Evolutionary conservation across 2,329 filamentous ascomycete genomes (phyloP).

Genomic region (Fusarium subtropicale): DNA sequence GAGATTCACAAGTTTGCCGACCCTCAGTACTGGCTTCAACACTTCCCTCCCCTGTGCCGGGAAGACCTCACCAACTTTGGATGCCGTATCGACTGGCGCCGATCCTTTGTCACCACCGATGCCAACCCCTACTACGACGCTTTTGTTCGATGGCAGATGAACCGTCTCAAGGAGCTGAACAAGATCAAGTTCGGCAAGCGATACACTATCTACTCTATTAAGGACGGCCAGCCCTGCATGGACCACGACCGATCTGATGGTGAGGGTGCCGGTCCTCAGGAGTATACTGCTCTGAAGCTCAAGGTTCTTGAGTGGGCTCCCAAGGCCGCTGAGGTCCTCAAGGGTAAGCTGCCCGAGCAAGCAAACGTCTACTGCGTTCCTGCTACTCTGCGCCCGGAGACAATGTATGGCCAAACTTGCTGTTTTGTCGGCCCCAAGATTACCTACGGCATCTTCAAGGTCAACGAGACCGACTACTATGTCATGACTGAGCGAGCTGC

Average conservation of each 20-base stretch:
- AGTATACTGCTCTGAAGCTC: constrained; percentile 93
- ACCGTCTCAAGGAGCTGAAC: constrained; percentile 84
- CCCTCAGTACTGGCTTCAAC: constrained; percentile 89
- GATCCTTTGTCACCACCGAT: constrained; percentile 93
- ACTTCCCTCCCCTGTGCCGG: constrained; percentile 75
- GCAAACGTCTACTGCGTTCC: constrained; percentile 90
- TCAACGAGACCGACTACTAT: constrained; percentile 81
- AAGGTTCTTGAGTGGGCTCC: constrained; percentile 91
- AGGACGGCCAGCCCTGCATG: constrained; percentile 61
- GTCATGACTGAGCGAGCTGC: constrained; percentile 87
- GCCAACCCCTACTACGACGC: constrained; percentile 97
- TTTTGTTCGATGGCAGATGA: constrained; percentile 98
- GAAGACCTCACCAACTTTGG: constrained; percentile 86
- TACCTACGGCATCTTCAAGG: constrained; percentile 88
- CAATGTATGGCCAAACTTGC: constrained; percentile 98
- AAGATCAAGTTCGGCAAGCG: constrained; percentile 95
- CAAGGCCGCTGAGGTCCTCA: constrained; percentile 75
- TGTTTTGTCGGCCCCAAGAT: constrained; percentile 95
- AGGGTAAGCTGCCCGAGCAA: constrained; percentile 80
- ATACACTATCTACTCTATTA: constrained; percentile 84
- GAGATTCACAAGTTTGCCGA: constrained; percentile 96
- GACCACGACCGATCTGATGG: constrained; percentile 62
- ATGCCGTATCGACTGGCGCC: constrained; percentile 90
- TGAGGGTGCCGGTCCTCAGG: constrained; percentile 76
- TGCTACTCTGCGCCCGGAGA: constrained; percentile 93